These are phyloP conservation scores for Orbilia oligospora DNA, from an alignment of 2,329 filamentous ascomycete genomes.

Conservation along the genomic window DNA sequence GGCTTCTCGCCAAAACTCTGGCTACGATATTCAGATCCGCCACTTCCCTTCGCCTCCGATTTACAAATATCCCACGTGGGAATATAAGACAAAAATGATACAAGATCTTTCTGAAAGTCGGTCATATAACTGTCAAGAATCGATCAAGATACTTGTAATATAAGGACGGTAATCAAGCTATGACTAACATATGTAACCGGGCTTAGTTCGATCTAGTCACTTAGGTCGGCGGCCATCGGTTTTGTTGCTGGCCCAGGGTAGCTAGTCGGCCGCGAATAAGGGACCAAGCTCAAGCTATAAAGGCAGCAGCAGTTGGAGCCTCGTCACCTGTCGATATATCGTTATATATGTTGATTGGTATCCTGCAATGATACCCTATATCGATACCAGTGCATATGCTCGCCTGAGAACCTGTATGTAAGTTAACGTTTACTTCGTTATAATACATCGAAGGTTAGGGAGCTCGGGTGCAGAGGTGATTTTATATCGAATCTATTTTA, in stretches of 20 bases:
- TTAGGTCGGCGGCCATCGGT: conserved; percentile 3
- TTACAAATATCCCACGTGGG: conserved; percentile 47
- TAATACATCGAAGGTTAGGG: neutral
- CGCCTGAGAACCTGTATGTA: neutral
- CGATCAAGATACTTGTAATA: neutral
- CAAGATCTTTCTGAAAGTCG: neutral
- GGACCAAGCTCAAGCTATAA: conserved; percentile 1
- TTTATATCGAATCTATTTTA: too few species aligned
- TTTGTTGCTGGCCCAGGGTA: too few species aligned
- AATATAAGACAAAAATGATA: neutral
- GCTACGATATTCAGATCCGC: conserved; percentile 34
- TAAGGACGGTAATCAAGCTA: neutral
- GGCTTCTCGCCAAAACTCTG: conserved; percentile 42
- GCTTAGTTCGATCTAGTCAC: neutral
- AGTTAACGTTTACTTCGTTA: neutral
- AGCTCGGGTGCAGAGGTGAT: neutral
- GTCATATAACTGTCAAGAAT: neutral
- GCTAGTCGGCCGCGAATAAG: conserved; percentile 1
- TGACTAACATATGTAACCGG: neutral
- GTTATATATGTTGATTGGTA: neutral
- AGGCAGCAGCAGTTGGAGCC: conserved; percentile 28
- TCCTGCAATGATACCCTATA: conserved; percentile 3
- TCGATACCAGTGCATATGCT: neutral
- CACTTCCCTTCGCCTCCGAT: conserved; percentile 39
- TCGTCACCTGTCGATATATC: neutral